Conservation (phyloP, 2,329 filamentous ascomycete species). For the Aspergillus ruber region DNA sequence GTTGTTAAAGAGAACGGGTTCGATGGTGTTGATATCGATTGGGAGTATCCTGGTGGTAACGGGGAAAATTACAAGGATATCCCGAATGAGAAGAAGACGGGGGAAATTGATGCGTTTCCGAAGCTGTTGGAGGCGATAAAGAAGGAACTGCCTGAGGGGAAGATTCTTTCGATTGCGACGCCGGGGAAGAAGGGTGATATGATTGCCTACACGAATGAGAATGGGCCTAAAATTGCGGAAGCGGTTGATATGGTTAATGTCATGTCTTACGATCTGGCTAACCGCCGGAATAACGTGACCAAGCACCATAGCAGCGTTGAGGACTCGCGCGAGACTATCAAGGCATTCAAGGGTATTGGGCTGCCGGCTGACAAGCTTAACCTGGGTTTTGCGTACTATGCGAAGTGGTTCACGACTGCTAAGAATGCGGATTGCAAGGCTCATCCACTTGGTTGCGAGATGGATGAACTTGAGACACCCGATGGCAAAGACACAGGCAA, state of each 20-base stretch:
- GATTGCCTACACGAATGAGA: slow-evolving; percentile 57
- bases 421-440: slow-evolving; percentile 41
- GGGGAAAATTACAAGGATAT: slow-evolving; percentile 61
- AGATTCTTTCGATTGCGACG: slow-evolving; percentile 61
- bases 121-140: slow-evolving; percentile 56
- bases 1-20: slow-evolving; percentile 59
- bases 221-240: slow-evolving; percentile 53
- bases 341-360: slow-evolving; percentile 55
- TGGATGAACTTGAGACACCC: slow-evolving; percentile 53
- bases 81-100: slow-evolving; percentile 53
- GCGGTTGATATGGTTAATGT: slow-evolving; percentile 62
- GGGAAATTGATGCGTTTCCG: slow-evolving; percentile 58
- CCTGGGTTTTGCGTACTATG: slow-evolving; percentile 63
- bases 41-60: slow-evolving; percentile 59
- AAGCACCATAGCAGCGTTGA: slow-evolving; percentile 60
- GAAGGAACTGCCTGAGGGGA: slow-evolving; percentile 49
- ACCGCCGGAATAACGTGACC: slow-evolving; percentile 58
- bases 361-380: slow-evolving; percentile 53
- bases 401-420: slow-evolving; percentile 59
- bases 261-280: slow-evolving; percentile 69
- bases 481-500: slow-evolving; percentile 54
- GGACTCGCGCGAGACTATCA: slow-evolving; percentile 49
- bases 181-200: slow-evolving; percentile 59
- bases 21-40: slow-evolving; percentile 64
- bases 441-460: slow-evolving; percentile 53